Percentiles rank a stretch among this genome's conserved stretches.
phyloP scores from a whole-genome alignment of 2,329 filamentous ascomycete genomes.

The Fusarium ambrosium region DNA sequence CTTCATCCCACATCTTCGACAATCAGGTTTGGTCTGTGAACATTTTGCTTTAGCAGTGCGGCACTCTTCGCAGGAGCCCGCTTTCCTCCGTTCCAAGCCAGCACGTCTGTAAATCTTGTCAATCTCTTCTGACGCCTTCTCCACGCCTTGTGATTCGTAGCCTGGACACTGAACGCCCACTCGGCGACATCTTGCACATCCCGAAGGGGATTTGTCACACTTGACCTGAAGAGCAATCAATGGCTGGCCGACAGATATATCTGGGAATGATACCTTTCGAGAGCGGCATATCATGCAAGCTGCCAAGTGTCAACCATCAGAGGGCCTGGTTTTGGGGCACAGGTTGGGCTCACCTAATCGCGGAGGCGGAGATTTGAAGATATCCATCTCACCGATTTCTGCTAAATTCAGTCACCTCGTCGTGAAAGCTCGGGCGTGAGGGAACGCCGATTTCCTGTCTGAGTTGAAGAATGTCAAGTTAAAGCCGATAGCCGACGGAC shows the following conservation, averaged over 20 bases:
- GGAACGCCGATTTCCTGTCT: not conserved
- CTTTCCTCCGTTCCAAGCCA: not conserved
- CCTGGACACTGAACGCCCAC: slow-evolving; percentile 2
- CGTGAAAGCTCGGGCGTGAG: not conserved
- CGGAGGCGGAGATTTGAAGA: not conserved
- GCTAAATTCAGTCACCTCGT: not conserved
- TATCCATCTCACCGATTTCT: not conserved
- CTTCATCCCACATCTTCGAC: slow-evolving; percentile 5
- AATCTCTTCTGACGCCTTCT: slow-evolving; percentile 1
- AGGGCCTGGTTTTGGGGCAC: not conserved
- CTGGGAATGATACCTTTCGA: not conserved
- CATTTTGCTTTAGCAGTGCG: slow-evolving; percentile 2
- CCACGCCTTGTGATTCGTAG: not conserved
- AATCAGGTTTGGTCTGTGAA: slow-evolving; percentile 6
- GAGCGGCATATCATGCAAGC: slow-evolving; percentile 2
- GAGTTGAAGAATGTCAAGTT: not conserved
- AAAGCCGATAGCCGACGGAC: not conserved
- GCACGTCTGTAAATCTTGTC: slow-evolving; percentile 1
- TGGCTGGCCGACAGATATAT: not conserved
- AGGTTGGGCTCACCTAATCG: not conserved
- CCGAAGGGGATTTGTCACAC: slow-evolving; percentile 4
- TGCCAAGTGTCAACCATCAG: not conserved
- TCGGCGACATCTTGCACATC: slow-evolving; percentile 7
- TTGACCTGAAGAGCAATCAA: not conserved
- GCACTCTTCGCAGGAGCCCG: slow-evolving; percentile 4